Percentiles rank a stretch among this genome's conserved stretches.
These are phyloP conservation scores for Aspergillus brasiliensis DNA, from an alignment of 2,329 filamentous ascomycete genomes.

Conservation along the genomic window DNA sequence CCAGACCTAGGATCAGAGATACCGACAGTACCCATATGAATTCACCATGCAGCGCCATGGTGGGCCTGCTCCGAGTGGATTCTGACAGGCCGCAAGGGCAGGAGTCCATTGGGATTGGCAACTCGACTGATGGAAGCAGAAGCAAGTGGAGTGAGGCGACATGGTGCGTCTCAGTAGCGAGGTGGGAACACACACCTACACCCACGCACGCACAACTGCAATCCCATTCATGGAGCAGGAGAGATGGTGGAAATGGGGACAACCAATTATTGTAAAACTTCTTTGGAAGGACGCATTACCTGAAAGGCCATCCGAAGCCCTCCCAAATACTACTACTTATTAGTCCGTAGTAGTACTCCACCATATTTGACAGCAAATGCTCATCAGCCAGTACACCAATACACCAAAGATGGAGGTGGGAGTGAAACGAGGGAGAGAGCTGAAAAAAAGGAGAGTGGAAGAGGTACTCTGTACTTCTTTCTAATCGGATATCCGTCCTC, in stretches of 20 bases:
- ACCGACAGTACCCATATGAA: not conserved
- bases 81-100: slow-evolving; percentile 13
- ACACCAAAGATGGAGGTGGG: not conserved
- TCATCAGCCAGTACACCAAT: not conserved
- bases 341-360: too few species aligned
- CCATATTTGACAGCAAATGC: too few species aligned
- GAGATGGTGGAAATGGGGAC: not conserved
- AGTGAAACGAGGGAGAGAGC: not conserved
- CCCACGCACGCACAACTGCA: not conserved
- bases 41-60: not conserved
- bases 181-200: slow-evolving; percentile 10
- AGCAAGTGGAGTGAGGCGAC: slow-evolving; percentile 10
- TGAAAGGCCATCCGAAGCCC: not conserved
- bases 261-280: not conserved
- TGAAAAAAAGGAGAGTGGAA: not conserved
- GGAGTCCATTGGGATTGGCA: slow-evolving; percentile 15
- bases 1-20: slow-evolving; percentile 3
- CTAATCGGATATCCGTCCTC: too few species aligned
- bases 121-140: slow-evolving; percentile 2
- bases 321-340: not conserved
- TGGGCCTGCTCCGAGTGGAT: slow-evolving; percentile 10
- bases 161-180: slow-evolving; percentile 14
- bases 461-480: too few species aligned
- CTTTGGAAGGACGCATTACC: not conserved
- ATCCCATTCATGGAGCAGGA: not conserved